phyloP scores from a whole-genome alignment of 2,329 filamentous ascomycete genomes.

The Colletotrichum gigasporum region DNA sequence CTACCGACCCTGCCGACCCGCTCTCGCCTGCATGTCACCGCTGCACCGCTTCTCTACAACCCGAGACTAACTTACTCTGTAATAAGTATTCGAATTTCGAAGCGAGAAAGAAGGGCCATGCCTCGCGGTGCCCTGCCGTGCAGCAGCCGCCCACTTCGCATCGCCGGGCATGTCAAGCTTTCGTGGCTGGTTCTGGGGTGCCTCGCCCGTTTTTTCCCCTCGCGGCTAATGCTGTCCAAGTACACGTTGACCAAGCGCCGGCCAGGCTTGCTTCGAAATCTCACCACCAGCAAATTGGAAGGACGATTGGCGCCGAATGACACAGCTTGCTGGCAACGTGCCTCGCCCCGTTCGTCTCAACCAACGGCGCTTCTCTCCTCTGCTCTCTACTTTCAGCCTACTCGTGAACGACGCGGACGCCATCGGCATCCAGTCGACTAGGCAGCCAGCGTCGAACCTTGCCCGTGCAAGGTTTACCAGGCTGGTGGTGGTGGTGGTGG shows the following conservation, averaged over 20 bases:
- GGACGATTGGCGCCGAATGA: neutral
- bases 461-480: neutral
- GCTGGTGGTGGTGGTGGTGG: neutral
- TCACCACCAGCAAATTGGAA: neutral
- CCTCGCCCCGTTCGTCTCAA: neutral
- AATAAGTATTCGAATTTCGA: too few relatives aligned
- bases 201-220: neutral
- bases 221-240: too few relatives aligned
- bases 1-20: neutral
- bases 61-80: too few relatives aligned
- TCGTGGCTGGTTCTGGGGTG: slow-evolving; percentile 15
- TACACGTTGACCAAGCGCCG: slow-evolving; percentile 6
- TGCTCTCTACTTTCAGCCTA: neutral
- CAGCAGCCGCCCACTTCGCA: neutral
- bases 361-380: neutral
- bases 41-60: too few relatives aligned
- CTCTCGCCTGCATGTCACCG: neutral
- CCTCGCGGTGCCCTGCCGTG: too few relatives aligned
- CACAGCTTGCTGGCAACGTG: neutral
- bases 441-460: neutral
- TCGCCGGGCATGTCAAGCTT: slow-evolving; percentile 14
- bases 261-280: neutral
- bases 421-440: neutral
- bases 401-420: neutral
- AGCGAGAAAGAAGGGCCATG: too few relatives aligned